Base-by-base conservation (phyloP, 1,284 basidiomycete species). In the Papiliotrema nemorosa region DNA sequence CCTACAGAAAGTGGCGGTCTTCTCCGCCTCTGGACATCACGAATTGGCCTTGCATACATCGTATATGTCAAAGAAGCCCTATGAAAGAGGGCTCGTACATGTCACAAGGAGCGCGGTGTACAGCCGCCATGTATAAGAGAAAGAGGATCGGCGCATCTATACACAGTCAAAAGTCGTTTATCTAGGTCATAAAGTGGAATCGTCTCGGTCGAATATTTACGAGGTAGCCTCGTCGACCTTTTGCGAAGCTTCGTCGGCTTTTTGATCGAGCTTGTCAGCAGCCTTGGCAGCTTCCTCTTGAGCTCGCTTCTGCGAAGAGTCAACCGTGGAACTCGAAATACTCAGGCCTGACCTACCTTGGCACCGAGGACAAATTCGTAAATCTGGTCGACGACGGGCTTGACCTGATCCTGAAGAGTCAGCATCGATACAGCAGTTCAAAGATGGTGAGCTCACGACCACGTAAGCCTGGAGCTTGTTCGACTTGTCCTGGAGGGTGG, bases 391-490 rank as follows among this genome's bases (percentile, higher is more conserved):
- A 74, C 64, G 49, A 72, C 57, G n/a, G 72, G 72, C 57, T 72
- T 71, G 59, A 70, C 68, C 47, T 72, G 64, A 54, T 71, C 72
- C 66, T 69, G 44, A 13, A 24, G 16, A 20, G 18, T 37, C 24
- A 50, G 49, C 34, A n/a, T 27, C 34, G 34, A 59, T 12, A n/a
- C n/a, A 3, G 18, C 9, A 9, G 16, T 31, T 7, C 25, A 21
- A 4, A 16, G 4, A 2, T 5, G 9, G n/a, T 27, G 2, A 20
- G 55, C 67, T 53, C 20, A 69, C 69, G 39, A 70, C 49, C 47
- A 74, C 67, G 57, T 75, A 75, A 35, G 66, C 60, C 6, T 59
- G 62, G 47, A 75, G 63, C 63, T 73, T 71, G 64, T 70, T 70
- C 16, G 66, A 66, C 63, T 75, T 75, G 41, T 74, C 70, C 58